Base-by-base conservation (phyloP, 2,329 filamentous ascomycete species). In the Onygenales sp. region DNA sequence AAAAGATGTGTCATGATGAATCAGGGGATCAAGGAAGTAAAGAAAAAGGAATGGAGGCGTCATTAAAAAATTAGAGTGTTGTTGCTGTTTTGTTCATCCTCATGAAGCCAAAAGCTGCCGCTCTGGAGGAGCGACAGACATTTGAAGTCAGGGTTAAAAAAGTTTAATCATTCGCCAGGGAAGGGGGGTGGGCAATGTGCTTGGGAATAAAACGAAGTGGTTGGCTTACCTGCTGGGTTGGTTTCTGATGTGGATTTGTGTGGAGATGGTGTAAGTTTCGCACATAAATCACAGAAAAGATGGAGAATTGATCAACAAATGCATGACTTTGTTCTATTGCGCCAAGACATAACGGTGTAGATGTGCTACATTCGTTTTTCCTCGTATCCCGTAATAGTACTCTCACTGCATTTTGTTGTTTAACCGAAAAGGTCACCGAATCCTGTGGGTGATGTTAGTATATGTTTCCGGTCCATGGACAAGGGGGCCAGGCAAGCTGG, bases 341-440 rank as follows among this genome's bases (percentile, higher is more conserved):
- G 58, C 62, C 21, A 61, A 63, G 57, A 63, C 57, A 61, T 63
- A 60, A 63, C 1, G 50, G 34, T 8, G 39, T 63, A 60, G 62
- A 63, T 66, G 64, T 68, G 67, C 63, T 69, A 69, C 65, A 72
- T 68, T 62, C 63, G 57, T 60, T 54, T 64, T 40, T 40, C 53
- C 45, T 46, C 62, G 59, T 62, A 62, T 61, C 63, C 55, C 57
- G 57, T 59, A 51, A 57, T 54, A 54, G 49, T 60, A 51, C 33
- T 37, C n/a, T 17, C 14, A 54, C 54, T 52, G 44, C 40, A 32
- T 43, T 54, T 54, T 52, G 50, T 64, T 49, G 59, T 64, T 76
- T 82, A 82, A 69, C 80, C 79, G 73, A 93, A 92, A 70, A 92
- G 83, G 81, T 85, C 85, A 73, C 85, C 87, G 79, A 92, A 90